phyloP scores from a whole-genome alignment of 2,329 filamentous ascomycete species.

The Alternaria burnsii region DNA sequence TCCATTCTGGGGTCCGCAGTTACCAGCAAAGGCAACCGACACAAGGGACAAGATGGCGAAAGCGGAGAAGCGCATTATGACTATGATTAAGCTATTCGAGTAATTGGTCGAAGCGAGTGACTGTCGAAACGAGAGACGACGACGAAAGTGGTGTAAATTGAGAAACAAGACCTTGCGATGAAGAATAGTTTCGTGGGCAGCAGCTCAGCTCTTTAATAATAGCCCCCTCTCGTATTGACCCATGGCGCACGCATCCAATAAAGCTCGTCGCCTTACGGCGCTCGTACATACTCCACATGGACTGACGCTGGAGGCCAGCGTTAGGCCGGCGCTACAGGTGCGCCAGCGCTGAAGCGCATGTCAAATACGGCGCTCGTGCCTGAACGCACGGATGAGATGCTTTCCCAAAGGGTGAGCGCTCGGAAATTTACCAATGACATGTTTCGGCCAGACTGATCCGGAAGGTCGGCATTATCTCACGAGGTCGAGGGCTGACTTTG shows the following conservation, averaged over 20 bases:
- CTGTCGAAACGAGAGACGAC: conserved; percentile 6
- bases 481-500: background rate
- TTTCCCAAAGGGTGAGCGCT: background rate
- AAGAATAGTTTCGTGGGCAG: background rate
- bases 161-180: background rate
- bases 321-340: conserved; percentile 26
- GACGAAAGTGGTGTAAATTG: background rate
- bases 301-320: conserved; percentile 18
- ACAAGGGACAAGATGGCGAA: conserved; percentile 39
- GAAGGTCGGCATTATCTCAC: conserved; percentile 6
- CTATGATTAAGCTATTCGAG: conserved; percentile 15
- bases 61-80: conserved; percentile 44
- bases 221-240: conserved; percentile 24
- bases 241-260: conserved; percentile 21
- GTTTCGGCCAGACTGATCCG: conserved; percentile 13
- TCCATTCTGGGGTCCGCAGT: conserved; percentile 48
- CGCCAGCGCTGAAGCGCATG: conserved; percentile 9
- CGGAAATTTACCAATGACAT: conserved; percentile 9
- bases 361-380: conserved; percentile 19
- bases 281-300: conserved; percentile 14
- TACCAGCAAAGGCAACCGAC: conserved; percentile 38
- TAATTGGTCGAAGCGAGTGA: conserved; percentile 10
- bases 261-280: conserved; percentile 9
- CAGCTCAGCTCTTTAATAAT: conserved; percentile 15
- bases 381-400: conserved; percentile 21